phyloP scores from a whole-genome alignment of 1,139 yeast genomes.

The Pichia sp. region DNA sequence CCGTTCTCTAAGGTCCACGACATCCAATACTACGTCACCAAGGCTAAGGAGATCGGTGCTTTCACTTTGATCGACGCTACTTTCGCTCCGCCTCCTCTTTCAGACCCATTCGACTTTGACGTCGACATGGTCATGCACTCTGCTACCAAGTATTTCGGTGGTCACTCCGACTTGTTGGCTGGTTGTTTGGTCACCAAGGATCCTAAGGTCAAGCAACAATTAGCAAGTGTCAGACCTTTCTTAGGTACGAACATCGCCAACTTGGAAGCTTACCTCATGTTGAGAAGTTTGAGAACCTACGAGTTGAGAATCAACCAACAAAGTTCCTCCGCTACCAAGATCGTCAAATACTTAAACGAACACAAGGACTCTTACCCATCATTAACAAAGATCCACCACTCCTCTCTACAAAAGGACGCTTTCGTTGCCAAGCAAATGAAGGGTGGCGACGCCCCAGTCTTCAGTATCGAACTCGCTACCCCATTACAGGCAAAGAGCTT shows the following conservation, averaged over 20 bases:
- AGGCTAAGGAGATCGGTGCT: constrained; percentile 76
- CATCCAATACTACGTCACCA: constrained; percentile 55
- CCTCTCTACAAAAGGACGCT: constrained; percentile 66
- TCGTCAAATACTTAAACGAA: constrained; percentile 56
- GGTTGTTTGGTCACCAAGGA: constrained; percentile 71
- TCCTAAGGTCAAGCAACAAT: constrained; percentile 38
- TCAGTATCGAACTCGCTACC: constrained; percentile 53
- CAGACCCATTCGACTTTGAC: constrained; percentile 78
- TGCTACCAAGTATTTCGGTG: constrained; percentile 88
- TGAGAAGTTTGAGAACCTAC: constrained; percentile 77
- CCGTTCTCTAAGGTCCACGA: constrained; percentile 70
- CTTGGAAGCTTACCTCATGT: constrained; percentile 66
- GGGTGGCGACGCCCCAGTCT: constrained; percentile 69
- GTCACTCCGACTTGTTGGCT: constrained; percentile 87
- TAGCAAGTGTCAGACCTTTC: constrained; percentile 58
- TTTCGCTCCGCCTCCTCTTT: constrained; percentile 82
- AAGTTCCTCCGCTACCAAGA: constrained; percentile 54
- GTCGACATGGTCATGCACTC: constrained; percentile 86
- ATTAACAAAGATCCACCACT: constrained; percentile 56
- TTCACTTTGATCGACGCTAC: constrained; percentile 80
- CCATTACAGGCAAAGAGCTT: constrained; percentile 57
- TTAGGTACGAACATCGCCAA: constrained; percentile 79
- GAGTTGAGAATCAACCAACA: constrained; percentile 68
- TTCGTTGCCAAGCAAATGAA: constrained; percentile 64
- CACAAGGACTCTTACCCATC: constrained; percentile 47